Conservation (phyloP, 169 alveolate genomes). For the Perkinsus marinus region DNA sequence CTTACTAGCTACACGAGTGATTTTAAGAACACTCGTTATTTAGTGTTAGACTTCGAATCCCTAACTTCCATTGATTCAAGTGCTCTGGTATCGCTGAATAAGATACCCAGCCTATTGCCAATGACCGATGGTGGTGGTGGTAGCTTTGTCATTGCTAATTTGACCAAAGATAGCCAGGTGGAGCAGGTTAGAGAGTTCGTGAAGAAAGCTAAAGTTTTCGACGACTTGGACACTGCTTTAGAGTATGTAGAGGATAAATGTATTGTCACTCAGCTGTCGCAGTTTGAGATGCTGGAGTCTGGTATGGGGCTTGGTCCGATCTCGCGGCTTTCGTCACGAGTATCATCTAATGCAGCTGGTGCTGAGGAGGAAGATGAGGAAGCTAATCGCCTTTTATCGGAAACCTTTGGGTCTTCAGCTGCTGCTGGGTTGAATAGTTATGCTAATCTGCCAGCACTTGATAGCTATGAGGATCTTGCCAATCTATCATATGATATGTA, state of each 20-base stretch:
- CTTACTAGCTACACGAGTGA: background rate
- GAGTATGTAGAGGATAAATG: background rate
- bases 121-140: background rate
- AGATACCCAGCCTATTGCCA: background rate
- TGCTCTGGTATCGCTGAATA: background rate
- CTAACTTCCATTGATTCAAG: background rate
- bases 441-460: background rate
- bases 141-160: background rate
- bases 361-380: background rate
- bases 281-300: background rate
- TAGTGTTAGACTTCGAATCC: background rate
- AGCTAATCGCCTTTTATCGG: background rate
- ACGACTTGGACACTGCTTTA: background rate
- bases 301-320: background rate
- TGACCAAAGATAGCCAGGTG: background rate
- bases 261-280: background rate
- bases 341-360: background rate
- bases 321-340: background rate
- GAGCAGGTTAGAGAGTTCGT: background rate
- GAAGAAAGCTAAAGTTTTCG: background rate
- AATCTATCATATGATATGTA: background rate
- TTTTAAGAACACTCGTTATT: background rate
- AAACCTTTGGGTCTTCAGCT: background rate
- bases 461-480: background rate
- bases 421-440: background rate